Evolutionary conservation across 805 yeast species (phyloP), one percentile per base, ranked within the genome.

Genomic region (Hanseniaspora nectarophila): DNA sequence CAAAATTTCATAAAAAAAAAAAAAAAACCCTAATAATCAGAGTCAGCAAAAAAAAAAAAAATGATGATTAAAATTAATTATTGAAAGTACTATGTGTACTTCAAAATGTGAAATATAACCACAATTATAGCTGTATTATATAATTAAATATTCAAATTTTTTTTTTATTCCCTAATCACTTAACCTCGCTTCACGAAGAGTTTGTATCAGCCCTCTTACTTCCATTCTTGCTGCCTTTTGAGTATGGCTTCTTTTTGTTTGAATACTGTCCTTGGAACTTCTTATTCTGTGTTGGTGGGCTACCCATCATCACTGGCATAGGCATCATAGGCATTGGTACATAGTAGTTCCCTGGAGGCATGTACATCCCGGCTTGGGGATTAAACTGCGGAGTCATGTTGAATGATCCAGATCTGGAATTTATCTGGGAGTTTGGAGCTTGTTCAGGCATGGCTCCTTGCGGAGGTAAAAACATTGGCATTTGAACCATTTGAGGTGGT

Each of bases 241-340:
- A 18, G 24, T 35, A 18, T 15, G 21, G 20, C 5, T 35, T 35
- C 39, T 35, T 35, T 35, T 18, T 35, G 39, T 35, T 10, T 20
- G 9, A 21, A 6, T 35, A 35, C 18, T 39, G 43, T 13, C 43
- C 43, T 6, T 39, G 39, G 15, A 35, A 35, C 21, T 35, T 35
- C 15, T 35, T 39, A 23, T 13, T 23, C 4, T 23, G 21, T 8
- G 44, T 13, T 4, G 44, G 45, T 7, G 24, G 23, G 20, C 12
- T 18, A 2, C 45, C 39, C 37, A 47, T 32, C 44, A 47, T 39
- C 26, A 47, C 43, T 13, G 51, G 45, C 32, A 32, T 29, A 9
- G 51, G 45, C 24, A 48, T 32, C 34, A 48, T 40, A 13, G 52
- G 52, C 40, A 48, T 34, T 16, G 35, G 52, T 13, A 48, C 32